Evolutionary conservation across 768 basidiomycete species (phyloP), one percentile per base, ranked within the genome.

Genomic region (Mycena sanguinolenta): DNA sequence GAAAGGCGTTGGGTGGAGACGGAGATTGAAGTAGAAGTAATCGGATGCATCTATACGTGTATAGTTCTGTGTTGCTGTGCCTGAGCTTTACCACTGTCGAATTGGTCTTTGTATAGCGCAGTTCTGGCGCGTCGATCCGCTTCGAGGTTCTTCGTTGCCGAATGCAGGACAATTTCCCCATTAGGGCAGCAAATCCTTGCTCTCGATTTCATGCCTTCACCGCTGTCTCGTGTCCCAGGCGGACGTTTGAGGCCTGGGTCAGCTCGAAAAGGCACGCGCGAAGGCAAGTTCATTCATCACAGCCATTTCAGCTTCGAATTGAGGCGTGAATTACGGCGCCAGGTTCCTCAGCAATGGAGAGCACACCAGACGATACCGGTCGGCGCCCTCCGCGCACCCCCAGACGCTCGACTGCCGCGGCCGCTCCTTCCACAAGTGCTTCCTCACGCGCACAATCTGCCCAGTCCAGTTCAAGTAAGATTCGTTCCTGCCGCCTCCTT

Each of bases 1-100:
- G 6, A 2, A 30, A 2, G 65, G 64, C 42, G 65, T 66, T 32
- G 54, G 49, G 0, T 71, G 70, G 65, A 66, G 70, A 23, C 64
- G 60, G 44, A 67, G 70, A 42, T 28, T 69, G 53, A 52, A 36
- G 55, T 39, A 27, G 34, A 32, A 23, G 50, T 55, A 34, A 34
- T 34, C 10, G 32, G 39, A 46, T 36, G 49, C 49, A 13, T 50
- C 5, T 13, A 25, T 14, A 25, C 23, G 49, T 16, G 49, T 23
- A n/a, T n/a, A 14, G 19, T 16, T 21, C 39, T 6, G 39, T 42
- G 19, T n/a, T n/a, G n/a, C n/a, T n/a, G n/a, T n/a, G n/a, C n/a
- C n/a, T n/a, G n/a, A n/a, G n/a, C n/a, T n/a, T n/a, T n/a, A n/a
- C n/a, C n/a, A n/a, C n/a, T n/a, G n/a, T n/a, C 39, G 16, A 12